Base-by-base conservation (phyloP, 805 yeast genomes). In the Kazachstania kunashirensis region DNA sequence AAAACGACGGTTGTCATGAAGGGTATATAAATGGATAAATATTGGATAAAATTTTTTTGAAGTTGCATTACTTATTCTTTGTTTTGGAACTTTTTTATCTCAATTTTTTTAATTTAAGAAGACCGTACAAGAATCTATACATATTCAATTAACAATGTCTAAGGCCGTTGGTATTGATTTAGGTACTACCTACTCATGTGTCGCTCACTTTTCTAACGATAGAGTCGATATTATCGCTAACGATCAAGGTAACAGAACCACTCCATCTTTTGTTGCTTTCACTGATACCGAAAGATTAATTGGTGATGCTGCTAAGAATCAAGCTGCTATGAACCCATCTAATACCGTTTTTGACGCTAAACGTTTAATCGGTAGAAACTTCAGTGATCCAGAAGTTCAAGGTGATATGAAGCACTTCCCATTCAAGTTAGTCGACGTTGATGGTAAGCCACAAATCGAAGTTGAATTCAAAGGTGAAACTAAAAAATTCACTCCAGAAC, bases 101-200 rank as follows among this genome's bases (percentile, higher is more conserved):
- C 20, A 5, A n/a, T n/a, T 18, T 3, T 18, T 18, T 3, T 29
- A n/a, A 11, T 7, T 12, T 17, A 12, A 9, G n/a, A 29, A 17
- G n/a, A n/a, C n/a, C n/a, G n/a, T n/a, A n/a, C 13, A 29, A 15
- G 11, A 10, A 26, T 14, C 16, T 13, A 26, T 19, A 29, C 12
- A 17, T 13, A 29, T 29, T 29, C 23, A 17, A 29, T 29, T n/a
- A 14, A 57, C 43, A 47, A 61, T 61, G 65, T 55, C 63, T 47
- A 61, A 61, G 46, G 67, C 67, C 48, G 67, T 62, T 66, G 64
- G 95, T 67, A 85, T 85, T 66, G 95, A 85, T 74, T 80, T 86
- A 71, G 96, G 96, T 61, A 88, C 97, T 47, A 88, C 97, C 5
- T 88, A 88, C 75, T 88, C 96, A 10, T 88, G 96, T 77, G 97